A percentile compares a stretch with the other conserved stretches of the same genome.
Evolutionary conservation across 257 asterid species (phyloP).

Genomic region (Scutellaria baicalensis): DNA sequence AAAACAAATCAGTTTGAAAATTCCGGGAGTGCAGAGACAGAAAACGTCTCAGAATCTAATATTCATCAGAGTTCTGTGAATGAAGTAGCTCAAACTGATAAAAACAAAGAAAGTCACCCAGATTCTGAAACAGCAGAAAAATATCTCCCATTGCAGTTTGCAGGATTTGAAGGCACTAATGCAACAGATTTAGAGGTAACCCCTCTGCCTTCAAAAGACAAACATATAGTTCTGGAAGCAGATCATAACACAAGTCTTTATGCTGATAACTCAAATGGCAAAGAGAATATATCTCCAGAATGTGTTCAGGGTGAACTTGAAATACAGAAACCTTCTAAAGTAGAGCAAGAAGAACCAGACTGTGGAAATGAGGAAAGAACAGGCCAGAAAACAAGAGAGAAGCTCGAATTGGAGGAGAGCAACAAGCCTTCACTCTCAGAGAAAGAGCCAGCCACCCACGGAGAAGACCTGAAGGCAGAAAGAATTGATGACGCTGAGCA

Average conservation of each 20-base stretch:
- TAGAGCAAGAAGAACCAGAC: conserved; percentile 13
- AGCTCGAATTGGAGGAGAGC: conserved; percentile 11
- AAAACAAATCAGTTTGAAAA: conserved; percentile 1
- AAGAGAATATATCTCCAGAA: conserved; percentile 19
- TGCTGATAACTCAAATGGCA: conserved; percentile 8
- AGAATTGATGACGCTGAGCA: conserved; percentile 18
- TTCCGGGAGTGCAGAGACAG: not conserved
- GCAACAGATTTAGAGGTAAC: conserved; percentile 7
- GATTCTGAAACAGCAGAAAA: conserved; percentile 18
- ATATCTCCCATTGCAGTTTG: not conserved
- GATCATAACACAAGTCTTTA: conserved; percentile 2
- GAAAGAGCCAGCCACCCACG: conserved; percentile 15
- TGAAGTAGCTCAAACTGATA: conserved; percentile 10
- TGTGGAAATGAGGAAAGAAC: conserved; percentile 9
- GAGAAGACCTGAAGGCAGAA: conserved; percentile 24
- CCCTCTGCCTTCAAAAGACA: conserved; percentile 11
- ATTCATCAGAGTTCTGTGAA: conserved; percentile 2
- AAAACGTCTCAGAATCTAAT: conserved; percentile 14
- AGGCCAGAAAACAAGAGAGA: conserved; percentile 11
- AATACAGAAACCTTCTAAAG: conserved; percentile 3
- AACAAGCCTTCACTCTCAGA: conserved; percentile 18
- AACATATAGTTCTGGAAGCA: conserved; percentile 19
- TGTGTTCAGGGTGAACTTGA: conserved; percentile 16
- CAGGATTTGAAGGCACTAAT: not conserved
- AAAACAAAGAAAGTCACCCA: conserved; percentile 12